These are phyloP conservation scores for Trypanosomatidae sp. DNA, from an alignment of 208 protist genomes.

Conservation along the genomic window DNA sequence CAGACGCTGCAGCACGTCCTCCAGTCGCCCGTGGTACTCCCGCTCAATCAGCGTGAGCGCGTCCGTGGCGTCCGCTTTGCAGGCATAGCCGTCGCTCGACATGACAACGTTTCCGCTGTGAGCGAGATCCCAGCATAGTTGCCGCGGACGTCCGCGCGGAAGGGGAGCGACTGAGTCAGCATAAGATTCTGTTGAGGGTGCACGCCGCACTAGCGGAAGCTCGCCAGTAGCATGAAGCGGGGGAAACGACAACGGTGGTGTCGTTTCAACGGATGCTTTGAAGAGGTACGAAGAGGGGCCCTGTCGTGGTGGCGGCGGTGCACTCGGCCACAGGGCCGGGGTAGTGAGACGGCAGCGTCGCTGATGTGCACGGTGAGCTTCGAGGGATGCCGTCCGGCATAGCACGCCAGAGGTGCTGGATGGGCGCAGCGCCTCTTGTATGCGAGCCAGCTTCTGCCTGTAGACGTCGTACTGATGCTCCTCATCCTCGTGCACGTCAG, in stretches of 20 bases:
- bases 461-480: conserved; percentile 22
- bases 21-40: conserved; percentile 22
- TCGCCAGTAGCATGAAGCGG: neutral
- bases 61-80: conserved; percentile 43
- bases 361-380: conserved; percentile 14
- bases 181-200: conserved; percentile 2
- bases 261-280: neutral
- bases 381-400: neutral
- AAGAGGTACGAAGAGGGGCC: neutral
- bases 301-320: too few species aligned
- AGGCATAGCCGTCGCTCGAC: conserved; percentile 43
- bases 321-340: neutral
- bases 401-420: neutral
- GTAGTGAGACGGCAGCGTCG: conserved; percentile 16
- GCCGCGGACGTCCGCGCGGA: neutral
- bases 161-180: neutral
- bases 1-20: conserved; percentile 16
- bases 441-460: conserved; percentile 22
- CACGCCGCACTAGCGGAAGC: conserved; percentile 6
- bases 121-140: conserved; percentile 45
- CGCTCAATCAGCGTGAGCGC: conserved; percentile 32
- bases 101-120: conserved; percentile 68
- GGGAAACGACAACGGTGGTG: neutral
- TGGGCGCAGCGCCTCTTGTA: conserved; percentile 18
- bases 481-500: conserved; percentile 2